A percentile compares a stretch with the other conserved stretches of the same genome.
These are phyloP conservation scores for Talaromyces sp. DNA, from an alignment of 2,329 filamentous ascomycete species.

Conservation along the genomic window DNA sequence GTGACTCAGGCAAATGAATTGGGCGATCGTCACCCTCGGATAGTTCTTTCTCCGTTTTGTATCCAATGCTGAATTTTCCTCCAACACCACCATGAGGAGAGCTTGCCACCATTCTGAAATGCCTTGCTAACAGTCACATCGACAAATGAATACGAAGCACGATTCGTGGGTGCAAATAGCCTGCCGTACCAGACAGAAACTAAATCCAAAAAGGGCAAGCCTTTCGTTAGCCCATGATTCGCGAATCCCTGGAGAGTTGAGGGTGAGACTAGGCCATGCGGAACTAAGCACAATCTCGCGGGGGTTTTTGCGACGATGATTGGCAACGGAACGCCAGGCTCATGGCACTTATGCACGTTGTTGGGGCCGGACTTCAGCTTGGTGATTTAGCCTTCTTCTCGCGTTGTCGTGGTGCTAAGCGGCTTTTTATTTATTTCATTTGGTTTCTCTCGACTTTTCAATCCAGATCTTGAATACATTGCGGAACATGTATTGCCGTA, in stretches of 20 bases:
- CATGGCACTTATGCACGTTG: not conserved
- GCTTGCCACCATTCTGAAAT: not conserved
- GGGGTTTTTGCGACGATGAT: not conserved
- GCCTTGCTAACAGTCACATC: not conserved
- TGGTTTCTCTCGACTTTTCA: not conserved
- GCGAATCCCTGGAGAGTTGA: not conserved
- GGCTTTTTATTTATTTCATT: not conserved
- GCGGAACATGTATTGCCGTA: not conserved
- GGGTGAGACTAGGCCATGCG: not conserved
- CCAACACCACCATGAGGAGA: not conserved
- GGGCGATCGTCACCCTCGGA: not conserved
- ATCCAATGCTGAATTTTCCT: not conserved
- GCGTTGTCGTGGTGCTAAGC: not conserved
- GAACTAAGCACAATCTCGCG: not conserved
- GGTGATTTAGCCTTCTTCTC: not conserved
- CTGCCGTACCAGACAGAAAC: too few relatives aligned
- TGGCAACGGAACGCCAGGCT: slow-evolving; percentile 1
- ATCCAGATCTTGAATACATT: not conserved
- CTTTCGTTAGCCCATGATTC: too few relatives aligned
- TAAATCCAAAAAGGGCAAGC: too few relatives aligned
- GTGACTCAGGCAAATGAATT: not conserved
- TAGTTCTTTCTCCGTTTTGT: not conserved
- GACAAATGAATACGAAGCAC: not conserved
- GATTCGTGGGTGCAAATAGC: not conserved
- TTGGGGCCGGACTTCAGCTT: slow-evolving; percentile 3